Evolutionary conservation across 176 grass and related monocot genomes (phyloP).

Genomic region (Eremochloa ophiuroides): DNA sequence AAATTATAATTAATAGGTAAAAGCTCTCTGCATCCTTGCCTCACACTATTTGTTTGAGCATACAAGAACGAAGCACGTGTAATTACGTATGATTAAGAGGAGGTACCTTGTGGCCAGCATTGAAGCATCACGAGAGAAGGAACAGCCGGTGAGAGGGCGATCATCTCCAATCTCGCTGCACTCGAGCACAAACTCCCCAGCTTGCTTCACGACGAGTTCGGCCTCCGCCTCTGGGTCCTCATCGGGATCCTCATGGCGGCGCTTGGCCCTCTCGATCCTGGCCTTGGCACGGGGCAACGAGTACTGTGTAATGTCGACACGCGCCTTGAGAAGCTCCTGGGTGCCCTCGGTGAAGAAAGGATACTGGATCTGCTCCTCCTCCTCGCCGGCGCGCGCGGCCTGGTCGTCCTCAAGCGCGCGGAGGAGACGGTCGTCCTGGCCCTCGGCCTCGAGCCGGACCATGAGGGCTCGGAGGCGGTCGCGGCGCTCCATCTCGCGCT

Average conservation of each 20-base stretch:
- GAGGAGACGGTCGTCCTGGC: constrained; percentile 70
- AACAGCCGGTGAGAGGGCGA: constrained; percentile 76
- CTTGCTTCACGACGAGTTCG: constrained; percentile 59
- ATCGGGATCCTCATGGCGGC: constrained; percentile 64
- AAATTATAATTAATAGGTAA: neutral
- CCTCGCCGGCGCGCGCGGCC: constrained; percentile 28
- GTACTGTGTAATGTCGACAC: constrained; percentile 57
- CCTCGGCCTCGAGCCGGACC: constrained; percentile 76
- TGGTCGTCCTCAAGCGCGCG: constrained; percentile 71
- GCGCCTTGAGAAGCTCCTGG: constrained; percentile 56
- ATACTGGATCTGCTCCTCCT: constrained; percentile 63
- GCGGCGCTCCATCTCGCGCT: constrained; percentile 90
- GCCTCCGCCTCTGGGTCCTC: constrained; percentile 87
- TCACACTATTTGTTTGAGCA: neutral
- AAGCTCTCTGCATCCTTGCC: neutral
- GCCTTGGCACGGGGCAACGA: constrained; percentile 61
- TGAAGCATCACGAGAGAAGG: constrained; percentile 66
- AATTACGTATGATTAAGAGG: neutral
- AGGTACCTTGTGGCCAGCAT: constrained; percentile 82
- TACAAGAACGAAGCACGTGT: neutral
- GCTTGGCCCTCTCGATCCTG: constrained; percentile 72
- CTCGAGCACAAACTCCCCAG: constrained; percentile 61
- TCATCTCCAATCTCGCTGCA: constrained; percentile 95
- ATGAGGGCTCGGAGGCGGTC: constrained; percentile 78
- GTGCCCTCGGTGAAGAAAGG: constrained; percentile 91